phyloP scores from a whole-genome alignment of 352 stramenopile genomes.

The Globisporangium spiculum region DNA sequence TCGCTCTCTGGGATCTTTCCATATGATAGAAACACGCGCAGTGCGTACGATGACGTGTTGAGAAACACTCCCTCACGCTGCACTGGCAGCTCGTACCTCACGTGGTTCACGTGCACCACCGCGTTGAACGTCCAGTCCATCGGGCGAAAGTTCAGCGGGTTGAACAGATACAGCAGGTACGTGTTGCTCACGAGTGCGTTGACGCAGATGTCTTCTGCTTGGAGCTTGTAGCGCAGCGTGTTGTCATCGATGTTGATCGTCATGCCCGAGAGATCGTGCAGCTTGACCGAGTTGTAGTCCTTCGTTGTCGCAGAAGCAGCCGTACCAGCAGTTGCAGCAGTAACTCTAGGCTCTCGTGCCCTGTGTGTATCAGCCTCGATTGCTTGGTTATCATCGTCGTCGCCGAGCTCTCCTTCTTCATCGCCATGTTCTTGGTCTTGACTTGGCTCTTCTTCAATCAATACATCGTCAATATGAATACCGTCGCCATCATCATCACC shows the following conservation, averaged over 20 bases:
- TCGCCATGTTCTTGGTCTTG: neutral
- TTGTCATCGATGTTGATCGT: constrained; percentile 86
- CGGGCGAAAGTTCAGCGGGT: constrained; percentile 73
- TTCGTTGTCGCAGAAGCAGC: neutral
- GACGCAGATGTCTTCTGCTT: constrained; percentile 57
- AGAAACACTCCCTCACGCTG: constrained; percentile 81
- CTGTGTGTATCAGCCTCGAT: neutral
- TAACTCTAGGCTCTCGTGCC: neutral
- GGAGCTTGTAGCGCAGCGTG: constrained; percentile 69
- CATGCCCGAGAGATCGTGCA: constrained; percentile 85
- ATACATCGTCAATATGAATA: neutral
- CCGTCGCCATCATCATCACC: neutral
- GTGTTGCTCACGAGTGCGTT: constrained; percentile 84
- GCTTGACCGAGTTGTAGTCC: constrained; percentile 48
- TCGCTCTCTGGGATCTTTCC: constrained; percentile 58
- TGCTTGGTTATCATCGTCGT: neutral
- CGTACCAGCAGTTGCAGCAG: neutral
- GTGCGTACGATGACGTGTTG: constrained; percentile 63
- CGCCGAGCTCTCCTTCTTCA: neutral
- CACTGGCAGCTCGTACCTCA: constrained; percentile 43
- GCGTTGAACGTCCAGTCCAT: constrained; percentile 83
- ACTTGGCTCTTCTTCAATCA: neutral
- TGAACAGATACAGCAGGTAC: constrained; percentile 88
- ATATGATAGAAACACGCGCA: constrained; percentile 85
- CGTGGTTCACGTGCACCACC: constrained; percentile 53